phyloP scores from a whole-genome alignment of 108 stramenopile genomes.

The Nannochloropsis oceanica region DNA sequence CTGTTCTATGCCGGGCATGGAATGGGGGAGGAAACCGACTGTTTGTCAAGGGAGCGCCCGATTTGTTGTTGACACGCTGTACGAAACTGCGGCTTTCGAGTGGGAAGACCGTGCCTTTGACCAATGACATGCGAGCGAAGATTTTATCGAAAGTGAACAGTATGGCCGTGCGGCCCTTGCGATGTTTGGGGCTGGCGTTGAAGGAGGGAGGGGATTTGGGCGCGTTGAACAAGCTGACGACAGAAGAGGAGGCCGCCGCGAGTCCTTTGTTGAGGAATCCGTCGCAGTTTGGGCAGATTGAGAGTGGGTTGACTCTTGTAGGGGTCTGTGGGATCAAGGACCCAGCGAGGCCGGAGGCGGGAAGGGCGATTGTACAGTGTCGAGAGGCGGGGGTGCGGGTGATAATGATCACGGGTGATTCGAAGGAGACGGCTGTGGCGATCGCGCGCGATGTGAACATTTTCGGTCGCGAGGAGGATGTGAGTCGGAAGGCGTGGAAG shows the following conservation, averaged over 20 bases:
- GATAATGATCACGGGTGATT: slow-evolving; percentile 97
- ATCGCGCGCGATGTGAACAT: slow-evolving; percentile 63
- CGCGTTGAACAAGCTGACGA: slow-evolving; percentile 28
- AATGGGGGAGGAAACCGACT: slow-evolving; percentile 52
- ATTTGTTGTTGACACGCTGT: slow-evolving; percentile 74
- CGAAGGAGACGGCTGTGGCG: slow-evolving; percentile 82
- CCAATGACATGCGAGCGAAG: slow-evolving; percentile 44
- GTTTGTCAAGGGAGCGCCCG: slow-evolving; percentile 92
- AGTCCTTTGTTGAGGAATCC: slow-evolving; percentile 35
- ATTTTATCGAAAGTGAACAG: slow-evolving; percentile 52
- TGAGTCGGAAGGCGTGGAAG: slow-evolving; percentile 28
- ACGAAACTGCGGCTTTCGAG: slow-evolving; percentile 35
- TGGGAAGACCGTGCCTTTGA: slow-evolving; percentile 57
- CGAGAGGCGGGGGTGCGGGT: slow-evolving; percentile 82
- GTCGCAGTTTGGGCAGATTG: slow-evolving; percentile 63
- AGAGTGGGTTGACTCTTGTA: slow-evolving; percentile 76
- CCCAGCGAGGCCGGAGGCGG: slow-evolving; percentile 92
- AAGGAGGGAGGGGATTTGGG: slow-evolving; percentile 57
- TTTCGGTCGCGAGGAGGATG: slow-evolving; percentile 30
- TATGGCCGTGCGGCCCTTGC: slow-evolving; percentile 73
- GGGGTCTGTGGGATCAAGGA: slow-evolving; percentile 93
- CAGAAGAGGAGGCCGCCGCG: slow-evolving; percentile 7
- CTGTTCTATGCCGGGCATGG: slow-evolving; percentile 23
- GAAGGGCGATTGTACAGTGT: slow-evolving; percentile 71
- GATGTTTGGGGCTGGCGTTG: slow-evolving; percentile 77